These are phyloP conservation scores for Solanum pimpinellifolium DNA, from an alignment of 257 asterid genomes.

Conservation along the genomic window DNA sequence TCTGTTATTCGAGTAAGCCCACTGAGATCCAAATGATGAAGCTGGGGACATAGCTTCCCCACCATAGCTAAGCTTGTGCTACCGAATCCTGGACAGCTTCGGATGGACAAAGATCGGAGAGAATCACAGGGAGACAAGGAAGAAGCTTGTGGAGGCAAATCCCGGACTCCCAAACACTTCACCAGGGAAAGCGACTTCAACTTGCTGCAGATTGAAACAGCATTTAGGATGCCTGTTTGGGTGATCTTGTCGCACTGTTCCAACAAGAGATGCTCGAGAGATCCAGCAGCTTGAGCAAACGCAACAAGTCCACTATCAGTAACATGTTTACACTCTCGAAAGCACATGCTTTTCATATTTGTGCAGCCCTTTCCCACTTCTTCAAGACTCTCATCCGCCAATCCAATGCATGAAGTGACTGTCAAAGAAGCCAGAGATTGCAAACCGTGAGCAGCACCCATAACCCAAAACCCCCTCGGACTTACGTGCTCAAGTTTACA, in stretches of 20 bases:
- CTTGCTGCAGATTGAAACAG: constrained; percentile 54
- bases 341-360: constrained; percentile 41
- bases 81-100: constrained; percentile 75
- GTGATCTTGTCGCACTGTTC: constrained; percentile 87
- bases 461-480: constrained; percentile 91
- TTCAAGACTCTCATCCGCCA: constrained; percentile 60
- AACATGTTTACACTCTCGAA: constrained; percentile 58
- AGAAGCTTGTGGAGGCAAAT: constrained; percentile 30
- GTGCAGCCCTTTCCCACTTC: constrained; percentile 61
- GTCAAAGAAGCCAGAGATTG: constrained; percentile 42
- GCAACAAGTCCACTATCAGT: constrained; percentile 69
- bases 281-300: constrained; percentile 43
- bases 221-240: constrained; percentile 47
- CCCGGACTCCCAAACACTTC: constrained; percentile 75
- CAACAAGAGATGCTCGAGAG: constrained; percentile 60
- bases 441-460: constrained; percentile 73
- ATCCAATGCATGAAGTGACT: constrained; percentile 53
- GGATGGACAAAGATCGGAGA: constrained; percentile 59
- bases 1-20: constrained; percentile 71
- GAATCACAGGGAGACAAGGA: constrained; percentile 59
- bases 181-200: constrained; percentile 59
- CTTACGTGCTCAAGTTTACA: constrained; percentile 58
- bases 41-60: constrained; percentile 73
- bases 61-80: constrained; percentile 60
- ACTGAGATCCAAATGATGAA: constrained; percentile 66